Base-by-base conservation (phyloP, 768 basidiomycete genomes). In the Termitomyces sp. region DNA sequence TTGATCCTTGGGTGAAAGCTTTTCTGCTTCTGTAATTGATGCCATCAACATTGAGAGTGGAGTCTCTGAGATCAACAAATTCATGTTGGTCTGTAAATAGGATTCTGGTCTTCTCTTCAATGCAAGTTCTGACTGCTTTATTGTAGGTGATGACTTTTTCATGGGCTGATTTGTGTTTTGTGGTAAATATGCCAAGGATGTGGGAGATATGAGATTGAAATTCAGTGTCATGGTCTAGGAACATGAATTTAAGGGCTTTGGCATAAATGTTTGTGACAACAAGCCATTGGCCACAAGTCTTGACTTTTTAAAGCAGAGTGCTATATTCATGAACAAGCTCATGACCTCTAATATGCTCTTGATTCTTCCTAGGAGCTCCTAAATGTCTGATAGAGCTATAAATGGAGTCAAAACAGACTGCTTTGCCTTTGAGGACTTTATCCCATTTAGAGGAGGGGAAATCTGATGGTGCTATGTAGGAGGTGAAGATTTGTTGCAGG, bases 141-240 rank as follows among this genome's bases (percentile, higher is more conserved):
- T 76, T 70, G 52, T 61, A 72, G 6, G 62, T 16, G 53, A 76
- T 63, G 59, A 75, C 37, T 36, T 50, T 14, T 5, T 13, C 16
- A 42, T 68, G 68, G 36, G 36, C 53, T 1, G 45, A 9, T 0
- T 20, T 32, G 1, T 16, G 6, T 1, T 60, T 43, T 6, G 64
- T 22, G n/a, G 54, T 13, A 60, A 74, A 74, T 3, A 71, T 49
- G 0, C 53, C 46, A 3, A 43, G 43, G 55, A 75, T 68, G 53
- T 70, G 63, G 3, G 67, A 49, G 1, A 47, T 24, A 45, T 72
- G 73, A 0, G 12, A 36, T 0, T 27, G 13, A n/a, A 72, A 65
- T 49, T 76, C 71, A 0, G 44, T 8, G 1, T 22, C 32, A 10
- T 67, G 47, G 39, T 71, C 65, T 0, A 66, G 65, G 53, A 71